These are phyloP conservation scores for Pythium rishiriense DNA, from an alignment of 352 stramenopile genomes.

Conservation along the genomic window DNA sequence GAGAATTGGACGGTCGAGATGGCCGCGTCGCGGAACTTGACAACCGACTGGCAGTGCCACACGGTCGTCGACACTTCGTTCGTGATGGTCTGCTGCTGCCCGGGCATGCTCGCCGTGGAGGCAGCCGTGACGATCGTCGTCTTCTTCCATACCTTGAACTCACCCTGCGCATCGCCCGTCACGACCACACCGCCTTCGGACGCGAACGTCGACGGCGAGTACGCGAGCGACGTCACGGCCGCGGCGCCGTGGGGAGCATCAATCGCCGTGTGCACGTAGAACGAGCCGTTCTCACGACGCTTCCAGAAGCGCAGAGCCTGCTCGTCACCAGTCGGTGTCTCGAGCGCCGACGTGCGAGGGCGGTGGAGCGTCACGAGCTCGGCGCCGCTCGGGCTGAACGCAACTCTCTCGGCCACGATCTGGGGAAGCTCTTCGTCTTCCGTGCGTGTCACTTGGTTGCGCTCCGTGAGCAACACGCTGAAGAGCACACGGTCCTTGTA, in stretches of 20 bases:
- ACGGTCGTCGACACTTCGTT: conserved; percentile 27
- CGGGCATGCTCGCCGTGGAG: conserved; percentile 7
- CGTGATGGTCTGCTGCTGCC: conserved; percentile 22
- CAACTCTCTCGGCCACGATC: conserved; percentile 49
- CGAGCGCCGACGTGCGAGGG: conserved; percentile 22
- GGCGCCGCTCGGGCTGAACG: conserved; percentile 51
- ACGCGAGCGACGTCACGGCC: conserved; percentile 54
- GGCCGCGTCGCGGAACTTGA: conserved; percentile 67
- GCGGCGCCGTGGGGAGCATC: conserved; percentile 70
- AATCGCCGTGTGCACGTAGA: conserved; percentile 82
- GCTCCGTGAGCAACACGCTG: conserved; percentile 70
- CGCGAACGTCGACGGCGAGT: conserved; percentile 36
- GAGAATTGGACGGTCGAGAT: conserved; percentile 76
- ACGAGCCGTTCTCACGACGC: conserved; percentile 68
- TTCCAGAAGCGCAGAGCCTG: conserved; percentile 79
- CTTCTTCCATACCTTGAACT: conserved; percentile 86
- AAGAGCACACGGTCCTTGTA: conserved; percentile 77
- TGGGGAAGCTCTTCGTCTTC: conserved; percentile 60
- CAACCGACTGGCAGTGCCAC: conserved; percentile 82
- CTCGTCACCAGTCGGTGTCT: conserved; percentile 36
- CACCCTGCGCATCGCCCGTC: conserved; percentile 61
- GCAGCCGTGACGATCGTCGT: conserved; percentile 21
- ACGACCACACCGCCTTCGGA: conserved; percentile 47
- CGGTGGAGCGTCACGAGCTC: conserved; percentile 68
- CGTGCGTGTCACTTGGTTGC: conserved; percentile 84